Percentiles rank a stretch among this genome's conserved stretches.
Conservation (phyloP, 345 rosid genomes). For the Citrus reticulata region DNA sequence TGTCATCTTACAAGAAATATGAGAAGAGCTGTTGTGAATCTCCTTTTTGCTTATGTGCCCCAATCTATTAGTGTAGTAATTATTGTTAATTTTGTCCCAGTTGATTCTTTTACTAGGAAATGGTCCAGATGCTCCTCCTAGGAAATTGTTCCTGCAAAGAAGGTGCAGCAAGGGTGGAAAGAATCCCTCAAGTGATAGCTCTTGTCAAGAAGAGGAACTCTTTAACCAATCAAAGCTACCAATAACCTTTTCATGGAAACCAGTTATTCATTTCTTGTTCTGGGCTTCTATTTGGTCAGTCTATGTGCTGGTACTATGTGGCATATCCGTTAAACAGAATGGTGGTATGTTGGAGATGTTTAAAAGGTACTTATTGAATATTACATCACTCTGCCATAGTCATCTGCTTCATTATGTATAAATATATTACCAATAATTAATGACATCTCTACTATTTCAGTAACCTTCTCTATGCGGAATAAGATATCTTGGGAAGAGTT, state of each 20-base stretch:
- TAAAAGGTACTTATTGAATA: conserved; percentile 51
- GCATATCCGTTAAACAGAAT: conserved; percentile 53
- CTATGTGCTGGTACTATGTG: conserved; percentile 63
- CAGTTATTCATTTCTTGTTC: conserved; percentile 51
- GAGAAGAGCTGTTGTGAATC: background rate
- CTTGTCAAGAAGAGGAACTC: conserved; percentile 16
- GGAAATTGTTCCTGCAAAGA: conserved; percentile 54
- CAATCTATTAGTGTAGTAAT: background rate
- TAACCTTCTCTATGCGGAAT: background rate
- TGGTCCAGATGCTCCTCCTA: conserved; percentile 87
- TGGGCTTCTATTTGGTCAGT: conserved; percentile 72
- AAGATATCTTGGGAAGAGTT: background rate
- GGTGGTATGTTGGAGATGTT: conserved; percentile 83
- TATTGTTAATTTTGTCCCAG: conserved; percentile 37
- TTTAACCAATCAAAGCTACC: conserved; percentile 25
- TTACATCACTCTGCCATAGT: background rate
- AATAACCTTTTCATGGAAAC: conserved; percentile 51
- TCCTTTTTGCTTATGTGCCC: background rate
- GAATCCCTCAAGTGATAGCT: conserved; percentile 22
- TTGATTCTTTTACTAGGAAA: conserved; percentile 63
- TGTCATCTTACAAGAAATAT: background rate
- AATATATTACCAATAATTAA: background rate
- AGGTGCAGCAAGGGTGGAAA: conserved; percentile 26
- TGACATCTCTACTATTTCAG: background rate
- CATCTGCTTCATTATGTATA: background rate